A percentile compares a stretch with the other conserved stretches of the same genome.
These are phyloP conservation scores for Gloeopeniophorella convolvens DNA, from an alignment of 768 basidiomycete species.

Conservation along the genomic window DNA sequence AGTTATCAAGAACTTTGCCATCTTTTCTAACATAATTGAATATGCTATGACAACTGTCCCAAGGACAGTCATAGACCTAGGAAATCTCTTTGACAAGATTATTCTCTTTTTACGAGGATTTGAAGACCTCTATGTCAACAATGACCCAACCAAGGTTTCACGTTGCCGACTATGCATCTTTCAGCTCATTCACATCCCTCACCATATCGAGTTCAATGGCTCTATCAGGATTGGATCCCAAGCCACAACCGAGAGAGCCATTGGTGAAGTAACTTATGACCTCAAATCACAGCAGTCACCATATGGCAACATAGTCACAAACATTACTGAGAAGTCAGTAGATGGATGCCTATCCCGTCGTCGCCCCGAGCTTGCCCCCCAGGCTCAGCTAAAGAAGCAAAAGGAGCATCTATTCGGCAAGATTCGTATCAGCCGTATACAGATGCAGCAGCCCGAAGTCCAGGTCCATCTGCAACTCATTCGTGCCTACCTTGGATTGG, in stretches of 20 bases:
- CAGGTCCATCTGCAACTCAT: background rate
- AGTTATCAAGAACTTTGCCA: slow-evolving; percentile 15
- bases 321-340: background rate
- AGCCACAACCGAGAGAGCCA: background rate
- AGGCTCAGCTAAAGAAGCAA: too few species aligned
- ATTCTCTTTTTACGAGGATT: background rate
- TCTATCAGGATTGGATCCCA: slow-evolving; percentile 27
- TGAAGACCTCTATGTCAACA: background rate
- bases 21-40: background rate
- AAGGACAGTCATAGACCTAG: background rate
- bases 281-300: background rate
- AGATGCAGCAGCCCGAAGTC: background rate
- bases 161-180: background rate
- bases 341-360: background rate
- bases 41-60: background rate
- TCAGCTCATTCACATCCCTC: background rate
- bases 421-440: background rate
- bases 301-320: background rate
- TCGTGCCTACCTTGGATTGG: background rate
- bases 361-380: too few species aligned
- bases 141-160: background rate
- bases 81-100: background rate
- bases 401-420: background rate
- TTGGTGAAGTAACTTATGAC: background rate
- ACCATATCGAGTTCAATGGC: slow-evolving; percentile 32